Base-by-base conservation (phyloP, 225 moss, liverwort and hornwort species). In the Takakia lepidozioides region DNA sequence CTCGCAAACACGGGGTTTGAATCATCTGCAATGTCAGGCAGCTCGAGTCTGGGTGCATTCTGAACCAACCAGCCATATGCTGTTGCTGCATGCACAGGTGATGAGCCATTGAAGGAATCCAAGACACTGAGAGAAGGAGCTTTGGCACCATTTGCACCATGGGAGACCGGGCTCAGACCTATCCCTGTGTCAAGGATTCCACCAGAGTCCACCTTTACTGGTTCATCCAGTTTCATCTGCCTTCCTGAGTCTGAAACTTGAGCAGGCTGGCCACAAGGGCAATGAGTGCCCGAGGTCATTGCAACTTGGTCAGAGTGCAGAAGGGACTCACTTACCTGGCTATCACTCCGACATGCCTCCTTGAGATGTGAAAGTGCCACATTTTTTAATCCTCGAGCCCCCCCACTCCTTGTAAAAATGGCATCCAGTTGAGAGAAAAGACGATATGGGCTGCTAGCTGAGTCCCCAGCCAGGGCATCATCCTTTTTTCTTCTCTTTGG, bases 1-100 rank as follows among this genome's bases (percentile, higher is more conserved):
- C 23, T 42, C 37, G 43, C 21, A 50, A 60, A 74, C 2, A 77
- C 70, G 29, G 73, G 70, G 68, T 74, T 77, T 28, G 53, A 56
- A 25, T 71, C 70, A 36, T 64, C 51, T 37, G 50, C 41, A 3
- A 57, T 56, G 14, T 60, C 57, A 28, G 81, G 67, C 46, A 76
- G 64, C 27, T 58, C 60, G 41, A 29, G 3, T 14, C 46, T 39
- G 3, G 39, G 51, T 10, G 26, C 24, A 44, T 75, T 81, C 15
- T 64, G 49, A 29, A 81, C 55, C 9, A 51, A 29, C 68, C 81
- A 72, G 8, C 56, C 45, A 43, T 52, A 70, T 14, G 43, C 26
- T 28, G 54, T 52, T 38, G 29, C 10, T 23, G 43, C 11, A 20
- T 57, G 39, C 46, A 36, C 37, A 37, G 19, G 19, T 5, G 17